Evolutionary conservation across 2,329 filamentous ascomycete genomes (phyloP), one percentile per base, ranked within the genome.

Genomic region (Sporothrix variecibatus): DNA sequence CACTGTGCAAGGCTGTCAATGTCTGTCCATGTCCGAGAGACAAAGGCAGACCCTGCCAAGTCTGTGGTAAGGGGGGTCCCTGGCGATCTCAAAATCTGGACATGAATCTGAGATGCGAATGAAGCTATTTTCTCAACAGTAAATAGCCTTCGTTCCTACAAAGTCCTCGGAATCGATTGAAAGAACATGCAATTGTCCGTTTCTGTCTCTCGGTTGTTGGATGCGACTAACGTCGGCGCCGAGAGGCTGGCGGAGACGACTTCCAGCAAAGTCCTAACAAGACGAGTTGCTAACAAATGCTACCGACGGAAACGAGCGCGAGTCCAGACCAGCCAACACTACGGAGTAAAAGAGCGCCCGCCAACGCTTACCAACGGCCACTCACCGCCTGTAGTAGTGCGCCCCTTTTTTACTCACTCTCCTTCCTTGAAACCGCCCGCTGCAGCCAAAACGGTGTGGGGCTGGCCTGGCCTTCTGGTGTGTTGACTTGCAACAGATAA

Each of bases 391-490:
- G 28, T 23, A n/a, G 26, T 28, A 11, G 23, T 28, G 23, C 23
- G 23, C 53, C 20, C 51, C n/a, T n/a, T 15, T 3, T 9, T 20
- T 31, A 20, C 62, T n/a, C 46, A 15, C 40, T 40, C 31, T 12
- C 58, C 20, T 40, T 23, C 34, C 58, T n/a, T 64, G 31, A 64
- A 64, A 40, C 58, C 23, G 34, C 58, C 58, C 20, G 20, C n/a
- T 64, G 58, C 58, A 23, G 58, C 31, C 31, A 64, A 60, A 64
- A 60, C 56, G 56, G 28, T 60, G 56, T 60, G 56, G 56, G 56
- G 28, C 56, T 4, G 51, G 28, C 17, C 31, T 60, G 56, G 40
- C 40, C 40, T 49, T 15, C 12, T 43, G 40, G 40, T 31, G n/a
- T 20, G 26, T 15, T 12, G 20, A n/a, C n/a, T 8, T 64, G 60